A percentile compares a stretch with the other conserved stretches of the same genome.
Evolutionary conservation across 192 early-diverging fungal species (phyloP).

Genomic region (Funneliformis mosseae): DNA sequence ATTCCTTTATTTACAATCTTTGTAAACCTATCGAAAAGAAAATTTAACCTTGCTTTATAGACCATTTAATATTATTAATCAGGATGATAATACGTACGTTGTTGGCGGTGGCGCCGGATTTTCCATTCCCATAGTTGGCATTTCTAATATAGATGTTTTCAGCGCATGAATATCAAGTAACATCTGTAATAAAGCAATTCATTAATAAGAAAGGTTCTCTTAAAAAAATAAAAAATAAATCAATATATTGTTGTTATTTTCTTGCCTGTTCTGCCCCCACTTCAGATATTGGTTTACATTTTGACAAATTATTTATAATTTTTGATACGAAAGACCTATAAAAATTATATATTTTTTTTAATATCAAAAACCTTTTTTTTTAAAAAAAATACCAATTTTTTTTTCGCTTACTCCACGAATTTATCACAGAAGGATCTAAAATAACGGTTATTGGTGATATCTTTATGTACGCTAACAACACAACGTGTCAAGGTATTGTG

Average conservation of each 20-base stretch:
- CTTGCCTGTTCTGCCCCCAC: constrained; percentile 91
- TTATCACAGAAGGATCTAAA: constrained; percentile 91
- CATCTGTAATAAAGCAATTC: constrained; percentile 49
- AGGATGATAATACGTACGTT: constrained; percentile 48
- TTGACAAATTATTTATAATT: constrained; percentile 69
- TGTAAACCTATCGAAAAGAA: constrained; percentile 58
- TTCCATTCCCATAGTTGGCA: constrained; percentile 68
- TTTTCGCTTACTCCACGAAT: constrained; percentile 76
- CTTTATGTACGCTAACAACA: constrained; percentile 60
- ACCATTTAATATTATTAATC: background rate
- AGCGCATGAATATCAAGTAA: constrained; percentile 93
- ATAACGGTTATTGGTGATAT: constrained; percentile 73
- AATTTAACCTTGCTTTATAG: no score
- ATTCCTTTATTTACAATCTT: constrained; percentile 86
- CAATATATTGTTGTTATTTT: background rate
- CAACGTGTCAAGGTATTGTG: constrained; percentile 58
- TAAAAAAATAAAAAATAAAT: background rate
- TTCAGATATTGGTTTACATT: constrained; percentile 85
- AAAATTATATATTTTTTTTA: background rate
- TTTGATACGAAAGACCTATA: constrained; percentile 69
- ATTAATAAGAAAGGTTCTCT: background rate
- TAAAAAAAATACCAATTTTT: constrained; percentile 9
- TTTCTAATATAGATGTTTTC: constrained; percentile 77
- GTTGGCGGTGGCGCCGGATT: constrained; percentile 55
- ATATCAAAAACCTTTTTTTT: background rate